A percentile compares a stretch with the other conserved stretches of the same genome.
Conservation (phyloP, 805 yeast genomes). For the Maudiozyma turicensis region DNA sequence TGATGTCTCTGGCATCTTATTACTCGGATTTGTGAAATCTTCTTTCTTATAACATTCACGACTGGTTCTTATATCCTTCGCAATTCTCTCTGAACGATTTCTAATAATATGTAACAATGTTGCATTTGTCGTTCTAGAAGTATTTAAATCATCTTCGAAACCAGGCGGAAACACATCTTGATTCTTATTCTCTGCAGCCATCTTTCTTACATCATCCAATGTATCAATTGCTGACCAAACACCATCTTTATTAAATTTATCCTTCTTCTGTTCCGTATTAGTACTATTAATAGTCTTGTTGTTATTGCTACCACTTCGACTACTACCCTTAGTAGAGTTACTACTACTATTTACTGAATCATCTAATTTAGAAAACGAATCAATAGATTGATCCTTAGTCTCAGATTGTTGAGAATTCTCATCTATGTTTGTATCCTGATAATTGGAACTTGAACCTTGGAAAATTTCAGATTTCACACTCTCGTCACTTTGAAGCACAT, state of each 20-base stretch:
- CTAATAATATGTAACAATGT: conserved; percentile 31
- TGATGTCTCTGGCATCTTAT: not conserved
- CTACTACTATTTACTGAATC: too few relatives aligned
- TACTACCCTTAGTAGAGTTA: too few relatives aligned
- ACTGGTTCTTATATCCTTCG: conserved; percentile 4
- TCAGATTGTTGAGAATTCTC: not conserved
- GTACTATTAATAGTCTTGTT: not conserved
- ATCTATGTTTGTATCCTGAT: not conserved
- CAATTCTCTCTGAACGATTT: conserved; percentile 19
- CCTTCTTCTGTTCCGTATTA: not conserved
- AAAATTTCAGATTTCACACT: not conserved
- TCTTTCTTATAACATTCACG: not conserved
- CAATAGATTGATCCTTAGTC: too few relatives aligned
- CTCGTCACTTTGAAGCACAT: not conserved
- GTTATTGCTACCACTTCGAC: not conserved
- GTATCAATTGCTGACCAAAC: conserved; percentile 85
- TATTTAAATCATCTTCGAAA: conserved; percentile 31
- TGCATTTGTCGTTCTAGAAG: conserved; percentile 48
- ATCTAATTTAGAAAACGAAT: too few relatives aligned
- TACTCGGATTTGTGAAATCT: too few relatives aligned
- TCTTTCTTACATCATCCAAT: conserved; percentile 63
- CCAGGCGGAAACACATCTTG: conserved; percentile 34
- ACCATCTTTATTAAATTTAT: conserved; percentile 46
- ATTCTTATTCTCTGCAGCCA: conserved; percentile 43
- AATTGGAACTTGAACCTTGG: not conserved